Conservation (phyloP, 2,329 filamentous ascomycete species). For the Endothia cerciana region DNA sequence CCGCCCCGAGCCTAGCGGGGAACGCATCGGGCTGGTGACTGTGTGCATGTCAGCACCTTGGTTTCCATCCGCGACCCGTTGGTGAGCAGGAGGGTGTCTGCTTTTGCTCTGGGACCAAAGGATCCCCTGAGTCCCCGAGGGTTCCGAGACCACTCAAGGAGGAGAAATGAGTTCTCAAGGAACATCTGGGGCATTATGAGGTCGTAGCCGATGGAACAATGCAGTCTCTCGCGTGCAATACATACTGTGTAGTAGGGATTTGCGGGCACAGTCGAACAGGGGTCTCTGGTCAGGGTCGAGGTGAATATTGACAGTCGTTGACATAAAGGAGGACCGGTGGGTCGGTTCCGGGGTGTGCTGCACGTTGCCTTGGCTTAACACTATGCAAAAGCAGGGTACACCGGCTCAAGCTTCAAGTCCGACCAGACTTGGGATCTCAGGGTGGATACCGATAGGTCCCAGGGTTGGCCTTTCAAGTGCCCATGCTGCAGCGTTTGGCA, state of each 20-base stretch:
- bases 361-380: conserved; percentile 13
- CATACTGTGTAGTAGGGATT: too few species aligned
- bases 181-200: not conserved
- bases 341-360: conserved; percentile 9
- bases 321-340: not conserved
- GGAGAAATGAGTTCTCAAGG: not conserved
- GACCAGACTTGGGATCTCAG: conserved; percentile 17
- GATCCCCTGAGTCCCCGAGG: not conserved
- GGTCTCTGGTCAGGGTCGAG: conserved; percentile 13
- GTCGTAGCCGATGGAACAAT: not conserved
- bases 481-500: conserved; percentile 6
- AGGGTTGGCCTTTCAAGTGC: conserved; percentile 10
- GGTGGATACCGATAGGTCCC: conserved; percentile 9
- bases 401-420: conserved; percentile 22
- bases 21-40: not conserved
- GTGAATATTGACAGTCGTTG: conserved; percentile 14
- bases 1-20: conserved; percentile 23
- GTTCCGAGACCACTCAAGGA: not conserved
- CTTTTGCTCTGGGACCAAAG: not conserved
- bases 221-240: conserved; percentile 14
- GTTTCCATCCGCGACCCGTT: not conserved
- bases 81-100: not conserved
- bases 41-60: conserved; percentile 15
- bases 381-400: conserved; percentile 4
- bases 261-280: conserved; percentile 13